Conservation (phyloP, 257 asterid genomes). For the Cruciata laevipes region DNA sequence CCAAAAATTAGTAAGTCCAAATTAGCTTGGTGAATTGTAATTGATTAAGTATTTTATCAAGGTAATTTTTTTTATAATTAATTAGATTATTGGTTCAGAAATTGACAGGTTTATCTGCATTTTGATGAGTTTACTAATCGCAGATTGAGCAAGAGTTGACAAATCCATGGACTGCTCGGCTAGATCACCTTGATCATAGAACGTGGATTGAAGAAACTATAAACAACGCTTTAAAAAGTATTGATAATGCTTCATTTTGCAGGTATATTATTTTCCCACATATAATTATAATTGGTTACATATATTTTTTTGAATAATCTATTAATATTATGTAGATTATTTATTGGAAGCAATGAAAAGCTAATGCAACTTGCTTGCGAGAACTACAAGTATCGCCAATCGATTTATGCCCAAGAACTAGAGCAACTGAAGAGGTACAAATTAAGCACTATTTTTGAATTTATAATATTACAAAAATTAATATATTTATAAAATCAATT, state of each 20-base stretch:
- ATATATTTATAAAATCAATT: too few species aligned
- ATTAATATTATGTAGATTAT: constrained; percentile 20
- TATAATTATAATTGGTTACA: too few species aligned
- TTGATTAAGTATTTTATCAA: too few species aligned
- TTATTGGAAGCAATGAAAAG: constrained; percentile 33
- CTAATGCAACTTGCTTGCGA: constrained; percentile 42
- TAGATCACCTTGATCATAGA: constrained; percentile 54
- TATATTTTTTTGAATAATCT: not conserved
- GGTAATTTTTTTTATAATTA: too few species aligned
- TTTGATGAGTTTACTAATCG: not conserved
- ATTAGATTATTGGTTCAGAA: too few species aligned
- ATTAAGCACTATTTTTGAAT: too few species aligned
- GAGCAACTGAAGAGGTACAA: constrained; percentile 47
- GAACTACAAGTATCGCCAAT: constrained; percentile 41
- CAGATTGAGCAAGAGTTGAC: constrained; percentile 48
- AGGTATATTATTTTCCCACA: constrained; percentile 21
- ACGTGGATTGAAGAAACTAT: constrained; percentile 51
- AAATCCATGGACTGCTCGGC: constrained; percentile 48
- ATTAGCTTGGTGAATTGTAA: too few species aligned
- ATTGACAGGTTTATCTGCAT: too few species aligned
- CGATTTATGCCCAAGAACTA: constrained; percentile 36
- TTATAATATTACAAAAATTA: too few species aligned
- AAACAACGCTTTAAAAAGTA: constrained; percentile 22
- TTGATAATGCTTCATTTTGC: constrained; percentile 36
- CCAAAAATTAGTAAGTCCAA: constrained; percentile 29